Evolutionary conservation across 163 green algal genomes (phyloP).

Genomic region (Scenedesmus sp.): DNA sequence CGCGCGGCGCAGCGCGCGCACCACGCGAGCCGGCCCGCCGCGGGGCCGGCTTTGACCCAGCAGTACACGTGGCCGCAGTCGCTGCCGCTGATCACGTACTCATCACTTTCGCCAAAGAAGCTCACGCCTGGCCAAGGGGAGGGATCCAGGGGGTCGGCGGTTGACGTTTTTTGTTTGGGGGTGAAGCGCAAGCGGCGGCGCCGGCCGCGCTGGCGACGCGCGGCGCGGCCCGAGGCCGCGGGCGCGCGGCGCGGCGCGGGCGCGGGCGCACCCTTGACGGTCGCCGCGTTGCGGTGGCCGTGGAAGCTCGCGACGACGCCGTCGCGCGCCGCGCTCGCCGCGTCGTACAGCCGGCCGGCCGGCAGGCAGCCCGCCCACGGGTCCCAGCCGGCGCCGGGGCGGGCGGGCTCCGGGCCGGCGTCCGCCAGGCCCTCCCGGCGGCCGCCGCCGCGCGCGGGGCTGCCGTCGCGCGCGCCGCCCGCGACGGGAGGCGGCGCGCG

Average conservation of each 20-base stretch:
- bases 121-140: too few species aligned
- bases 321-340: constrained; percentile 19
- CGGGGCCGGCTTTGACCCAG: background rate
- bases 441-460: background rate
- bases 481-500: background rate
- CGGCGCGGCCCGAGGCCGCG: too few species aligned
- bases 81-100: constrained; percentile 78
- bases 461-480: too few species aligned
- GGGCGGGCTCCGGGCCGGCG: too few species aligned
- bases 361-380: background rate
- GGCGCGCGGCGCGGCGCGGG: too few species aligned
- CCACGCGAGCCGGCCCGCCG: background rate
- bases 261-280: constrained; percentile 12
- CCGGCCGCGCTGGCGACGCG: too few species aligned
- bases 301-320: constrained; percentile 39
- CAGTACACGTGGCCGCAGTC: constrained; percentile 66
- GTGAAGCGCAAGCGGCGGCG: too few species aligned
- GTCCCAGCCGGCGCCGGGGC: too few species aligned
- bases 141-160: too few species aligned
- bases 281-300: constrained; percentile 53
- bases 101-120: constrained; percentile 69
- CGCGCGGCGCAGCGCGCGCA: too few species aligned
- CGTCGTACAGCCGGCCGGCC: background rate
- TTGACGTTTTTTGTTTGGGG: too few species aligned
- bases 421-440: background rate